Base-by-base conservation (phyloP, 352 stramenopile species). In the Globisporangium nodosum region DNA sequence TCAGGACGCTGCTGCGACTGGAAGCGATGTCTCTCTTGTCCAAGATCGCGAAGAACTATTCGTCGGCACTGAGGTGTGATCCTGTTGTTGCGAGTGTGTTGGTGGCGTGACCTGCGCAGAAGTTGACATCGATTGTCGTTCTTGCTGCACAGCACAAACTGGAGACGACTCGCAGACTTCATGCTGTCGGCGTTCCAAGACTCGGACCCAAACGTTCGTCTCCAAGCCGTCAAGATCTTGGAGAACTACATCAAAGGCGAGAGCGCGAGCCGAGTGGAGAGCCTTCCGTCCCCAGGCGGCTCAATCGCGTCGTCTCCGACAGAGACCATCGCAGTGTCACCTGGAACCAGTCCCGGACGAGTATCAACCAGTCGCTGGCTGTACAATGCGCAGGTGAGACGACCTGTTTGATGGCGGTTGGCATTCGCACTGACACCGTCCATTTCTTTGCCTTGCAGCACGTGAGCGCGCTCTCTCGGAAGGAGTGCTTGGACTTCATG, bases 191-290 rank as follows among this genome's bases (percentile, higher is more conserved):
- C 83, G 5, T 95, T 93, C 54, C 83, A 90, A 73, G 85, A 95
- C 37, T 70, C 87, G 59, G 85, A 95, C 49, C 79, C 85, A 3
- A 93, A 93, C 55, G 81, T 95, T 46, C 85, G 85, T 0, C 69
- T 95, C 0, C 85, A 95, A 77, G 85, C 85, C 1, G 78, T 95
- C 4, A 95, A 95, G 55, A 91, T 95, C 48, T 45, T 95, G 55
- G 85, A 95, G 56, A 92, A 93, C 54, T 93, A 95, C 58, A 89
- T 95, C 60, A 90, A 94, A 52, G 84, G 83, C 24, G 73, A 81
- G 42, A 71, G 73, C 40, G 59, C 60, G 3, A 66, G 37, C 49
- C 52, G 63, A 24, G 43, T 61, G 15, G 51, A 61, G 6, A 57
- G 18, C 3, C 6, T 24, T 8, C 49, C 16, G 15, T 20, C 49